Conservation (phyloP, 2,329 filamentous ascomycete genomes). For the Botrytis byssoidea region DNA sequence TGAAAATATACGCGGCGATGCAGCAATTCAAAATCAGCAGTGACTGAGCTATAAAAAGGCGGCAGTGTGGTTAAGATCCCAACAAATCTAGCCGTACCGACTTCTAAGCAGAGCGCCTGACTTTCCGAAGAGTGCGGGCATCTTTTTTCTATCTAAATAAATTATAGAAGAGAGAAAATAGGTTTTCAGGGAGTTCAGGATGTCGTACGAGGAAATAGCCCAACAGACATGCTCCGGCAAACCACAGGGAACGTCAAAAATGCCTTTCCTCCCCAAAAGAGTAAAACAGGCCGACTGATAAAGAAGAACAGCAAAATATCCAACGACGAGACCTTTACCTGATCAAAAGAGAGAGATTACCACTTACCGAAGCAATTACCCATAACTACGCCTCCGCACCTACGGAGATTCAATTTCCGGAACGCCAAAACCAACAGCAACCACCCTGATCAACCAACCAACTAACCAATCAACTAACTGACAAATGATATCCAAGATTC, state of each 20-base stretch:
- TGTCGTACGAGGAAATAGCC: neutral
- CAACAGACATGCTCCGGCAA: neutral
- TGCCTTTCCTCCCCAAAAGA: neutral
- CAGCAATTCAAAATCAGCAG: too few relatives aligned
- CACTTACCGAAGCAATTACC: neutral
- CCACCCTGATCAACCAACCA: neutral
- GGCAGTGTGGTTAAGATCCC: neutral
- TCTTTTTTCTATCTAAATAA: neutral
- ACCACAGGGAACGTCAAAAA: neutral
- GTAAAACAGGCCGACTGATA: neutral
- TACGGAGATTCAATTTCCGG: neutral
- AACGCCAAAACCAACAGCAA: neutral
- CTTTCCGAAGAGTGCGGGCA: neutral
- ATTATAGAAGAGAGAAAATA: too few relatives aligned
- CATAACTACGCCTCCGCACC: neutral
- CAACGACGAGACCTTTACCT: neutral
- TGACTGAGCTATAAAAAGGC: neutral
- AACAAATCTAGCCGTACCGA: too few relatives aligned
- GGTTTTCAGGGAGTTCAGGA: neutral
- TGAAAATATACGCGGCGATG: neutral
- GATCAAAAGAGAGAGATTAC: too few relatives aligned
- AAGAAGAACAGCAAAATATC: too few relatives aligned
- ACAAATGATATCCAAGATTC: neutral
- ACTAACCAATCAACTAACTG: neutral
- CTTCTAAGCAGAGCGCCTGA: too few relatives aligned